Conservation (phyloP, 495 filamentous ascomycete species). For the Hypoxylon lienhwacheense region DNA sequence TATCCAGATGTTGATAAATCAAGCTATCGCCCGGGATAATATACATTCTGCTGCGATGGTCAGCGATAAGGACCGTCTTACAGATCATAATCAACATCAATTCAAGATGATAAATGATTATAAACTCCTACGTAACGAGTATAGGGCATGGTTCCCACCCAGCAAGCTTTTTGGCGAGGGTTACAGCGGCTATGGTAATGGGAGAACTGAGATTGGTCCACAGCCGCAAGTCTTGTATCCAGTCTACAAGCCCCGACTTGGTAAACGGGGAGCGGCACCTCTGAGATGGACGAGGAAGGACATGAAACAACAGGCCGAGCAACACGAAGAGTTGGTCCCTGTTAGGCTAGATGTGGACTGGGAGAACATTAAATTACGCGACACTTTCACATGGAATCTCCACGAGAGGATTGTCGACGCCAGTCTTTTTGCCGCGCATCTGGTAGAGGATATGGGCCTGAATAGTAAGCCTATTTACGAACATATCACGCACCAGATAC, state of each 20-base stretch:
- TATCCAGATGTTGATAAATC: slow-evolving; percentile 67
- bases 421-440: slow-evolving; percentile 80
- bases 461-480: slow-evolving; percentile 70
- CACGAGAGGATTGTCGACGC: slow-evolving; percentile 80
- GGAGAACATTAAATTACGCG: slow-evolving; percentile 92
- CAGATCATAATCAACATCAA: slow-evolving; percentile 44
- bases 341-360: slow-evolving; percentile 91
- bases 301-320: slow-evolving; percentile 78
- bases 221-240: slow-evolving; percentile 71
- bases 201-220: slow-evolving; percentile 65
- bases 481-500: slow-evolving; percentile 75
- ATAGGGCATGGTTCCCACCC: slow-evolving; percentile 49
- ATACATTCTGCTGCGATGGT: slow-evolving; percentile 65
- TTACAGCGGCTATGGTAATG: slow-evolving; percentile 89
- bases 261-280: slow-evolving; percentile 69
- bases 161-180: slow-evolving; percentile 67
- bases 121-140: slow-evolving; percentile 54
- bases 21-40: slow-evolving; percentile 77
- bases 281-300: slow-evolving; percentile 76
- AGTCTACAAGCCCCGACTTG: slow-evolving; percentile 66
- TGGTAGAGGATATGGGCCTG: slow-evolving; percentile 89
- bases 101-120: slow-evolving; percentile 51
- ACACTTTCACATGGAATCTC: slow-evolving; percentile 98
- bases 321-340: slow-evolving; percentile 87
- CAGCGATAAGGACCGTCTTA: slow-evolving; percentile 45